A percentile compares a stretch with the other conserved stretches of the same genome.
phyloP scores from a whole-genome alignment of 495 filamentous ascomycete species.

The Xylaria grammica region DNA sequence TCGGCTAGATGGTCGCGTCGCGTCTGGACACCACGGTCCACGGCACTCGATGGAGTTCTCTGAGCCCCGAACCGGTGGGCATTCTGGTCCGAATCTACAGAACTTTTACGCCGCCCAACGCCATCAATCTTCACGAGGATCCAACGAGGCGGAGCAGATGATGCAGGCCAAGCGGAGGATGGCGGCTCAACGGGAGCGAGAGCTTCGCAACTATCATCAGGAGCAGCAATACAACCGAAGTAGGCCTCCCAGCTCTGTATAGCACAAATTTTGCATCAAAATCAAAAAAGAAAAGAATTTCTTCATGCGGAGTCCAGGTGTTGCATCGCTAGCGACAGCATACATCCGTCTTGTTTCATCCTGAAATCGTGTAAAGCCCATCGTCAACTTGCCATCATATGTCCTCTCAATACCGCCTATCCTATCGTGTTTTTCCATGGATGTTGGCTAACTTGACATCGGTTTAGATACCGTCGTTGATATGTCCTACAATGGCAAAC shows the following conservation, averaged over 20 bases:
- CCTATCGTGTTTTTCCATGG: constrained; percentile 23
- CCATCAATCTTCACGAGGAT: constrained; percentile 79
- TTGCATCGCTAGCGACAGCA: constrained; percentile 42
- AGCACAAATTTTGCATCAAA: constrained; percentile 61
- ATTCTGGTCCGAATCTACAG: constrained; percentile 81
- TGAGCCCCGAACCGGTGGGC: constrained; percentile 67
- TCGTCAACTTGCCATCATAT: constrained; percentile 29
- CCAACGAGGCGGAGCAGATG: constrained; percentile 96
- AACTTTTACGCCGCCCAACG: constrained; percentile 94
- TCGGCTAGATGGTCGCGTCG: constrained; percentile 48
- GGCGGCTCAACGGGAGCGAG: constrained; percentile 97
- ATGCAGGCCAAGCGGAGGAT: constrained; percentile 98
- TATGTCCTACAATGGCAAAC: constrained; percentile 74
- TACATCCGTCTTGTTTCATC: constrained; percentile 34
- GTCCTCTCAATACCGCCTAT: constrained; percentile 34
- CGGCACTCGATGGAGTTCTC: constrained; percentile 88
- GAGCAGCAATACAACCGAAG: constrained; percentile 99
- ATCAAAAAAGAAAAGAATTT: constrained; percentile 51
- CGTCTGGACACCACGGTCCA: constrained; percentile 46
- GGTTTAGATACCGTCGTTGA: constrained; percentile 78
- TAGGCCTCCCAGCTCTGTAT: constrained; percentile 72
- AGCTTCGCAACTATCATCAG: constrained; percentile 99
- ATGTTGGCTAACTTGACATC: constrained; percentile 52
- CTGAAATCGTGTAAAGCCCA: constrained; percentile 32
- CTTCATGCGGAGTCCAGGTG: constrained; percentile 44